These are phyloP conservation scores for Eimeria sp. DNA, from an alignment of 169 alveolate species.

Conservation along the genomic window DNA sequence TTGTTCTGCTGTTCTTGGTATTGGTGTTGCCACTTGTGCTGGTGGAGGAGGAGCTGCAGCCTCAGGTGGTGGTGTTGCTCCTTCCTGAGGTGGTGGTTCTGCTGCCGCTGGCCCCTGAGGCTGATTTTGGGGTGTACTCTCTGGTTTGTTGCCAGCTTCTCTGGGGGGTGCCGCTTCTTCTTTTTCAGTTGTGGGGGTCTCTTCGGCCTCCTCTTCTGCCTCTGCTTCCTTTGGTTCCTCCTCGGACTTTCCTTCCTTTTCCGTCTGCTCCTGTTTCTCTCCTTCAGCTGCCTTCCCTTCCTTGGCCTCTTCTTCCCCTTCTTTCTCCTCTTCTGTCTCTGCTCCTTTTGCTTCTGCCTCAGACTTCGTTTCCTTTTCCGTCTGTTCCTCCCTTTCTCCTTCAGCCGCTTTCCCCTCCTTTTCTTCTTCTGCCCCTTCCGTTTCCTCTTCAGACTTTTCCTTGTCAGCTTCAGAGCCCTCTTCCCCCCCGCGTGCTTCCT, in stretches of 20 bases:
- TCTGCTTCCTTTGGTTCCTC: not conserved
- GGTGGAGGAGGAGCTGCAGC: not conserved
- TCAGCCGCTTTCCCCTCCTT: not conserved
- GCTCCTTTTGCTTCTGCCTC: not conserved
- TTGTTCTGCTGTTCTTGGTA: not conserved
- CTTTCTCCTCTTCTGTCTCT: not conserved
- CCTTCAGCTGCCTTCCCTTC: not conserved
- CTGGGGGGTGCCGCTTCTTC: not conserved
- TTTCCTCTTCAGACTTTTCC: not conserved
- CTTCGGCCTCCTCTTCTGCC: conserved; percentile 5
- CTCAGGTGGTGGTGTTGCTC: not conserved
- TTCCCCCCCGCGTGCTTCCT: not conserved
- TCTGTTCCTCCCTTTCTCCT: not conserved
- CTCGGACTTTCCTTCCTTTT: not conserved
- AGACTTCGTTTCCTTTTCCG: not conserved
- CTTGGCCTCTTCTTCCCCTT: not conserved
- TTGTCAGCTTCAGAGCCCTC: not conserved
- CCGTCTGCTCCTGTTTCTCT: not conserved
- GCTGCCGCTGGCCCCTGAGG: not conserved
- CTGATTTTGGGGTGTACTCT: not conserved
- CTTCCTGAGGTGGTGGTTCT: not conserved
- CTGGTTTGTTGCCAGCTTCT: not conserved
- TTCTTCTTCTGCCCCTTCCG: not conserved
- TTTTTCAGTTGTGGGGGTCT: not conserved
- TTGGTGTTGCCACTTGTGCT: not conserved